Conservation (phyloP, 352 stramenopile genomes). For the Pythium sp. region DNA sequence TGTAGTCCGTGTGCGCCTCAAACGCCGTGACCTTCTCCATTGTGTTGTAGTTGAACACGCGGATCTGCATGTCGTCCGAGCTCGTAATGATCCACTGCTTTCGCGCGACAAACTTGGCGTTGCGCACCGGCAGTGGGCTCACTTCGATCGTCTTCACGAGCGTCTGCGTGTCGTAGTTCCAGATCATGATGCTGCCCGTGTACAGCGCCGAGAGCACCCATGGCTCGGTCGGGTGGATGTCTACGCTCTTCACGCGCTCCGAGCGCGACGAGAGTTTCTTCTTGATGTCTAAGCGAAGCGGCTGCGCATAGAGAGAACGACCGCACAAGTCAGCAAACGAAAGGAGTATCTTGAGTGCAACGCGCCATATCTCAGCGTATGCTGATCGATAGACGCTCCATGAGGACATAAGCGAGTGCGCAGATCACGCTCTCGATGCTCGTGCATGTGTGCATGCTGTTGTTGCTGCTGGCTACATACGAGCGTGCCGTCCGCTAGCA, state of each 20-base stretch:
- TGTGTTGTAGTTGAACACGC: constrained; percentile 99
- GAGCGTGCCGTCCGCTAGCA: too few species aligned
- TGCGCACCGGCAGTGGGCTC: constrained; percentile 93
- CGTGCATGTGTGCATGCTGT: neutral
- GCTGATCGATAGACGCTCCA: neutral
- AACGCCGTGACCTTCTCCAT: constrained; percentile 95
- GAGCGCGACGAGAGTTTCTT: constrained; percentile 95
- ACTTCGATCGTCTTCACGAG: constrained; percentile 98
- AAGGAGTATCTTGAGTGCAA: neutral
- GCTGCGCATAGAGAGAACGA: constrained; percentile 24
- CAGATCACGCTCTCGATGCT: neutral
- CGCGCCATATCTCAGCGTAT: neutral
- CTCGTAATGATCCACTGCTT: constrained; percentile 98
- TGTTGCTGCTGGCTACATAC: neutral
- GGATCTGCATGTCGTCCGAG: constrained; percentile 96
- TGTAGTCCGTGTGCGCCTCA: constrained; percentile 99
- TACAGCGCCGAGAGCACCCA: constrained; percentile 98
- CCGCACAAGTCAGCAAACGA: neutral
- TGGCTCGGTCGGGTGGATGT: constrained; percentile 97
- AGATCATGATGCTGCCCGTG: constrained; percentile 98
- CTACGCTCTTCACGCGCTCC: constrained; percentile 98
- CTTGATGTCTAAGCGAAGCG: constrained; percentile 83
- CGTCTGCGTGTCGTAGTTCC: constrained; percentile 95
- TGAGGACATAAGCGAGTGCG: neutral
- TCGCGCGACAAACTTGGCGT: constrained; percentile 92